These are phyloP conservation scores for Schwanniomyces etchellsii DNA, from an alignment of 1,139 yeast species.

Conservation along the genomic window DNA sequence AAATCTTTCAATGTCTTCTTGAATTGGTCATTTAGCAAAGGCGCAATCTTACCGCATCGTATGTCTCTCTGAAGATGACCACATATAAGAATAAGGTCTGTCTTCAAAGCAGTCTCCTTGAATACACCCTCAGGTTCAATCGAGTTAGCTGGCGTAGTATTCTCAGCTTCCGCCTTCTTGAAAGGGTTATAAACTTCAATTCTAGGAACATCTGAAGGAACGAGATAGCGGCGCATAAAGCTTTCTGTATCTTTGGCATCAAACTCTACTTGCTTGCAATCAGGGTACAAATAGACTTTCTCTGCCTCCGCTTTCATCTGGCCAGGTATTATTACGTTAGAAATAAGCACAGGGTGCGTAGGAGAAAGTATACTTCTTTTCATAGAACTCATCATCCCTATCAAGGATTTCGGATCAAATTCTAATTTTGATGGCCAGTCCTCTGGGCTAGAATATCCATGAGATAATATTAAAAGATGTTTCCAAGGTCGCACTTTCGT, in stretches of 20 bases:
- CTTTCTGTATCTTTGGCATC: slow-evolving; percentile 22
- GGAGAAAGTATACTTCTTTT: slow-evolving; percentile 31
- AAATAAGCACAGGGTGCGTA: slow-evolving; percentile 46
- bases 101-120: slow-evolving; percentile 14
- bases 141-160: too few species aligned
- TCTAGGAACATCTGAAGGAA: slow-evolving; percentile 18
- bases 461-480: slow-evolving; percentile 50
- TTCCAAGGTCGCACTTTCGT: slow-evolving; percentile 51
- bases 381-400: slow-evolving; percentile 22
- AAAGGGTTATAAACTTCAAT: slow-evolving; percentile 30
- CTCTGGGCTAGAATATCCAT: slow-evolving; percentile 20
- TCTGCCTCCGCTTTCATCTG: slow-evolving; percentile 11
- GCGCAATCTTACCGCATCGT: slow-evolving; percentile 64
- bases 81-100: slow-evolving; percentile 47
- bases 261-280: slow-evolving; percentile 35
- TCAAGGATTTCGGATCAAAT: slow-evolving; percentile 36
- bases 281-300: slow-evolving; percentile 51
- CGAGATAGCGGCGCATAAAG: slow-evolving; percentile 40
- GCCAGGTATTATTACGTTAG: slow-evolving; percentile 23
- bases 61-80: slow-evolving; percentile 62
- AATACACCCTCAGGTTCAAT: slow-evolving; percentile 12
- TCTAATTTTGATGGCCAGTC: slow-evolving; percentile 60
- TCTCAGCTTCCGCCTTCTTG: slow-evolving; percentile 2
- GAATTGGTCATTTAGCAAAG: slow-evolving; percentile 49
- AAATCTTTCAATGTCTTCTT: slow-evolving; percentile 29